Conservation (phyloP, 164 flowering plant species). For the Brasenia schreberi region DNA sequence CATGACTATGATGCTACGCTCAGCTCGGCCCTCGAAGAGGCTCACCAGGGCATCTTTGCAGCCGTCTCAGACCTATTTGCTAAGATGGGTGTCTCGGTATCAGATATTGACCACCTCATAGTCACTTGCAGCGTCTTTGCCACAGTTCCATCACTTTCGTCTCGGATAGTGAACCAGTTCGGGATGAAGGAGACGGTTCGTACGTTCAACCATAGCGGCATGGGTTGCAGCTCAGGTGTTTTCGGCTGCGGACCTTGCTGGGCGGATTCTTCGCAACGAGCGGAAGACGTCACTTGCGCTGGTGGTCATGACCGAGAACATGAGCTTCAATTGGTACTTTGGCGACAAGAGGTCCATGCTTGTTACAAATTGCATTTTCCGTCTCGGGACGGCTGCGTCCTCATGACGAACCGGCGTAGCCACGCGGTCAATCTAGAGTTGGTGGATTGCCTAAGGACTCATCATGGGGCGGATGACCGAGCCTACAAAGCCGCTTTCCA, state of each 20-base stretch:
- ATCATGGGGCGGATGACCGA: constrained; percentile 43
- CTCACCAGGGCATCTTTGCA: constrained; percentile 34
- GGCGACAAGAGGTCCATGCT: constrained; percentile 49
- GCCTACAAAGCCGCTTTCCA: constrained; percentile 39
- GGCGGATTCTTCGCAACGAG: constrained; percentile 22
- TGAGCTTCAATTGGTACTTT: constrained; percentile 46
- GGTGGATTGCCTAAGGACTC: constrained; percentile 31
- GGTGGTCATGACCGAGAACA: constrained; percentile 40
- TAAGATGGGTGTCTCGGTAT: constrained; percentile 22
- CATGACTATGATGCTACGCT: constrained; percentile 14
- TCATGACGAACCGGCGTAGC: constrained; percentile 33
- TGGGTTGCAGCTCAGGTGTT: constrained; percentile 53
- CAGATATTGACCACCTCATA: constrained; percentile 20
- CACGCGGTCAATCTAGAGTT: constrained; percentile 26
- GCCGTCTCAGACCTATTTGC: constrained; percentile 22
- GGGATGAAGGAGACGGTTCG: constrained; percentile 25
- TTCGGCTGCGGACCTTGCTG: constrained; percentile 30
- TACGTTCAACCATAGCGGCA: constrained; percentile 42
- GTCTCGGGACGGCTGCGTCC: constrained; percentile 45
- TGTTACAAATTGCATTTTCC: constrained; percentile 45
- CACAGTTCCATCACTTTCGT: constrained; percentile 31
- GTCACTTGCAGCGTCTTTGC: constrained; percentile 40
- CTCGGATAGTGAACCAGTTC: constrained; percentile 33
- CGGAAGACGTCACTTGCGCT: constrained; percentile 19
- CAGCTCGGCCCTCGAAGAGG: constrained; percentile 28